Conservation (phyloP, 768 basidiomycete genomes). For the Calocybe gangraenosa region DNA sequence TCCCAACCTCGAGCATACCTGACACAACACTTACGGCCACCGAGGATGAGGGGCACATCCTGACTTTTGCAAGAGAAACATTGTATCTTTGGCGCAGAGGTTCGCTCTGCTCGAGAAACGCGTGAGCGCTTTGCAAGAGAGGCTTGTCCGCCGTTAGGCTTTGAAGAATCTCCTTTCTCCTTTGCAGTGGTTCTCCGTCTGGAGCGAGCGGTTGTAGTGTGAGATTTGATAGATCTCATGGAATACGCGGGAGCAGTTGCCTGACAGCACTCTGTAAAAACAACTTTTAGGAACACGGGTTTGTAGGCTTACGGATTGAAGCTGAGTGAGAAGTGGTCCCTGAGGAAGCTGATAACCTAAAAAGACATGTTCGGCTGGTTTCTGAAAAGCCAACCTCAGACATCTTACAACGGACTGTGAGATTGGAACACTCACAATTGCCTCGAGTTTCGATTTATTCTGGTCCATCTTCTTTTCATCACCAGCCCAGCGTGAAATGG, state of each 20-base stretch:
- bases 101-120: conserved; percentile 23
- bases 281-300: not conserved
- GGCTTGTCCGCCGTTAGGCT: conserved; percentile 22
- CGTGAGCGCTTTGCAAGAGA: conserved; percentile 39
- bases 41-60: conserved; percentile 73
- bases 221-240: conserved; percentile 58
- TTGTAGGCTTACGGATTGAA: conserved; percentile 47
- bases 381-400: conserved; percentile 29
- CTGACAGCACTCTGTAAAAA: conserved; percentile 20
- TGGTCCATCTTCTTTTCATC: conserved; percentile 47
- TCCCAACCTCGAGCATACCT: not conserved
- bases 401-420: no score
- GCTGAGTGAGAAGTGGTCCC: conserved; percentile 51
- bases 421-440: conserved; percentile 47
- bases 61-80: conserved; percentile 61
- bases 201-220: conserved; percentile 25
- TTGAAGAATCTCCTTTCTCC: conserved; percentile 20
- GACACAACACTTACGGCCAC: conserved; percentile 54
- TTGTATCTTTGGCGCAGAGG: conserved; percentile 25
- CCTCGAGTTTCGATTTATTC: conserved; percentile 40
- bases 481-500: conserved; percentile 59
- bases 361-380: conserved; percentile 42
- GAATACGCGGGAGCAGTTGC: conserved; percentile 42
- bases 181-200: conserved; percentile 23
- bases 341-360: conserved; percentile 55